A percentile compares a stretch with the other conserved stretches of the same genome.
Evolutionary conservation across 805 yeast genomes (phyloP).

Genomic region (Cyberlindnera saturnus): DNA sequence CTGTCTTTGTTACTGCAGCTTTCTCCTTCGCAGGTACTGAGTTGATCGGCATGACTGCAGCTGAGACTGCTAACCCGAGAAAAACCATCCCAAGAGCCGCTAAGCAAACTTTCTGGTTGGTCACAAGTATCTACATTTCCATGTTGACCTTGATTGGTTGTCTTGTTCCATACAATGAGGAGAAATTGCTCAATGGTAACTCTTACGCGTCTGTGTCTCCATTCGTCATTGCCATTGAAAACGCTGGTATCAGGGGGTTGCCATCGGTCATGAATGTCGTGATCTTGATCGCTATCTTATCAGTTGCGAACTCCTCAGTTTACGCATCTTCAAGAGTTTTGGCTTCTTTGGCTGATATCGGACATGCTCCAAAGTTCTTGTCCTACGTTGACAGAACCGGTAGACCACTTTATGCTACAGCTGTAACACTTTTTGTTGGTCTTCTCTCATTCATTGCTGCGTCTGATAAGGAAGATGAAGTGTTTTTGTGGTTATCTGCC

Average conservation of each 20-base stretch:
- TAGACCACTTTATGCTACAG: slow-evolving; percentile 57
- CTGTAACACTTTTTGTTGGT: slow-evolving; percentile 47
- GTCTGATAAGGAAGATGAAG: slow-evolving; percentile 43
- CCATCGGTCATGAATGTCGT: slow-evolving; percentile 66
- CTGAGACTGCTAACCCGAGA: slow-evolving; percentile 68
- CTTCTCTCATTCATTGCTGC: slow-evolving; percentile 53
- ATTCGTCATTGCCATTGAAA: slow-evolving; percentile 63
- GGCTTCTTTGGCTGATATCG: slow-evolving; percentile 56
- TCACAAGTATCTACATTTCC: slow-evolving; percentile 58
- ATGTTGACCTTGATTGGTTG: slow-evolving; percentile 53
- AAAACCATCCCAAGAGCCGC: slow-evolving; percentile 65
- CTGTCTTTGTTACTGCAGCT: slow-evolving; percentile 72
- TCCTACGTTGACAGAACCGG: slow-evolving; percentile 62
- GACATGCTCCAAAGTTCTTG: slow-evolving; percentile 52
- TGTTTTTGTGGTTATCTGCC: slow-evolving; percentile 61
- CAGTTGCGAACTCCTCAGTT: slow-evolving; percentile 71
- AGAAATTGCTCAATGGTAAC: slow-evolving; percentile 37
- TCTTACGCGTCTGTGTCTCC: slow-evolving; percentile 69
- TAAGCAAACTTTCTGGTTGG: slow-evolving; percentile 79
- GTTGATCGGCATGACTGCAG: slow-evolving; percentile 68
- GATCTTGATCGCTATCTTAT: slow-evolving; percentile 57
- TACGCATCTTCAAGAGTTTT: slow-evolving; percentile 65
- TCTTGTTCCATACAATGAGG: slow-evolving; percentile 61
- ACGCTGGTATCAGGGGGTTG: slow-evolving; percentile 58
- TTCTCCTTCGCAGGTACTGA: slow-evolving; percentile 73